These are phyloP conservation scores for Lentinula lateritia DNA, from an alignment of 768 basidiomycete species.

Conservation along the genomic window DNA sequence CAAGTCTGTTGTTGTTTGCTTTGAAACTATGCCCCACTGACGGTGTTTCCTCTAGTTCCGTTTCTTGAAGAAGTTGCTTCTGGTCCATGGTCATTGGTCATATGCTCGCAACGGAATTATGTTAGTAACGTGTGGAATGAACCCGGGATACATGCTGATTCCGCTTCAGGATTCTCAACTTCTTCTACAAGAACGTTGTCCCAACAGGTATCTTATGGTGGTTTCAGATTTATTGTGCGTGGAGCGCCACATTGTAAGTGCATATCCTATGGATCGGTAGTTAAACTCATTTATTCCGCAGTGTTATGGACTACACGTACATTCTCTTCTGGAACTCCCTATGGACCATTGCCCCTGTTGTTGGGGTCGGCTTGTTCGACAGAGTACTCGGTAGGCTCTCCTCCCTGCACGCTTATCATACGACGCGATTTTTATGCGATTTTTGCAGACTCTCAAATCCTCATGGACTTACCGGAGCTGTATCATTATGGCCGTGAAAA, in stretches of 20 bases:
- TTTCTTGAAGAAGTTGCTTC: conserved; percentile 82
- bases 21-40: neutral
- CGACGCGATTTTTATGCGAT: neutral
- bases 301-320: conserved; percentile 91
- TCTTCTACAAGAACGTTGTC: conserved; percentile 99
- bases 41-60: conserved; percentile 56
- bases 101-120: conserved; percentile 95
- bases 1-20: conserved; percentile 44
- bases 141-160: neutral
- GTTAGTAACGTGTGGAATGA: conserved; percentile 37
- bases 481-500: conserved; percentile 81
- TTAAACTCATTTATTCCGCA: conserved; percentile 11
- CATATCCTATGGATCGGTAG: neutral
- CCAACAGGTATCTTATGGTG: conserved; percentile 93
- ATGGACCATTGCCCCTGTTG: conserved; percentile 91
- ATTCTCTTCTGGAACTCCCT: conserved; percentile 98
- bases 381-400: conserved; percentile 67
- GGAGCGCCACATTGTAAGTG: conserved; percentile 90
- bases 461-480: conserved; percentile 91
- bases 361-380: conserved; percentile 97
- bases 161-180: conserved; percentile 77
- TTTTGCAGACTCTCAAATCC: conserved; percentile 65
- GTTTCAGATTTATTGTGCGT: conserved; percentile 95
- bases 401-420: neutral
- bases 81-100: conserved; percentile 99